phyloP scores from a whole-genome alignment of 768 basidiomycete species.

The Trametes punicea region DNA sequence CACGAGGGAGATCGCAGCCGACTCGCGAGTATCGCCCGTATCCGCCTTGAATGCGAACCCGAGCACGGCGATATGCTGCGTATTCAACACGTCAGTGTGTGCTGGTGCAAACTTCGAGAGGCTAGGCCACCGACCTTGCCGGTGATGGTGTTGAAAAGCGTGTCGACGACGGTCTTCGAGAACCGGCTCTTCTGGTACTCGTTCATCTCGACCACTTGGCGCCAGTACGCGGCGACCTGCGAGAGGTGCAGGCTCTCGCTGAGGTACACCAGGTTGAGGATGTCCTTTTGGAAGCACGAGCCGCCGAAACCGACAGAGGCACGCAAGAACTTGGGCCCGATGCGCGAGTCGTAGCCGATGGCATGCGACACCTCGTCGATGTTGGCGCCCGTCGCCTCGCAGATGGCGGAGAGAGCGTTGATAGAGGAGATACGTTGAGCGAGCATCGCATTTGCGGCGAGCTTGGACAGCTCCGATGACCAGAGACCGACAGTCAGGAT shows the following conservation, averaged over 20 bases:
- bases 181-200: constrained; percentile 97
- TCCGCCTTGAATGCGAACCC: constrained; percentile 99
- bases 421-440: constrained; percentile 98
- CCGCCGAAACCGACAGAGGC: constrained; percentile 97
- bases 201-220: constrained; percentile 96
- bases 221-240: constrained; percentile 97
- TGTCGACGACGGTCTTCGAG: constrained; percentile 94
- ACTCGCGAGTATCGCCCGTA: constrained; percentile 98
- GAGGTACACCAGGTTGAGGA: constrained; percentile 97
- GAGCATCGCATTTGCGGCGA: constrained; percentile 99
- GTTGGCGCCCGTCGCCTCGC: constrained; percentile 98
- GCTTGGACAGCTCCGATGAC: constrained; percentile 97
- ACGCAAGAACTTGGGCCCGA: constrained; percentile 94
- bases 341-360: constrained; percentile 87
- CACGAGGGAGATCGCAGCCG: constrained; percentile 90
- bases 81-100: not conserved
- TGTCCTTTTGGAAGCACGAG: constrained; percentile 99
- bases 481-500: constrained; percentile 96
- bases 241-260: constrained; percentile 92
- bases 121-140: constrained; percentile 62
- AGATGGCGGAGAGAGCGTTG: constrained; percentile 97
- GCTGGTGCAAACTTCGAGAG: not conserved
- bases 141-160: constrained; percentile 97
- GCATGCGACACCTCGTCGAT: constrained; percentile 97
- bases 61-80: constrained; percentile 86